Conservation (phyloP, 306 rosid genomes). For the Lotus japonicus region DNA sequence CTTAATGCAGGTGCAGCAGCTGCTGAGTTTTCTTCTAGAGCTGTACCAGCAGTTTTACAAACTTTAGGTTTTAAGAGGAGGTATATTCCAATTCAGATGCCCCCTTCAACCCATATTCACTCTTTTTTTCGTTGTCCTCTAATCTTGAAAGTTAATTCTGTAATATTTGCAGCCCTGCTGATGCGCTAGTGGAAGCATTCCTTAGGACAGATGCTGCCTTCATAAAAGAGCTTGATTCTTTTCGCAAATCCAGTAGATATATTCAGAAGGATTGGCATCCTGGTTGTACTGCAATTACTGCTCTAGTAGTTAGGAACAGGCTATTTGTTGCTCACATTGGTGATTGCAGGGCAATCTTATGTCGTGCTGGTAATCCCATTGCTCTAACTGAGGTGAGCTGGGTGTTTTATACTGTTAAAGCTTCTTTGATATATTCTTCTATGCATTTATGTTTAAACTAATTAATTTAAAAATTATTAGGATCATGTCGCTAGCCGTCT, state of each 20-base stretch:
- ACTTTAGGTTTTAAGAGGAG: constrained; percentile 36
- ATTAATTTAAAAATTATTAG: constrained; percentile 30
- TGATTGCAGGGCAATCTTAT: constrained; percentile 82
- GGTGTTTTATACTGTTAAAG: not conserved
- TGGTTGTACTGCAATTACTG: constrained; percentile 80
- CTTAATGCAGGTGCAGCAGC: constrained; percentile 83
- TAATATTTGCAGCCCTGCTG: constrained; percentile 54
- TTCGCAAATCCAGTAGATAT: constrained; percentile 61
- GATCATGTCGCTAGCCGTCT: constrained; percentile 92
- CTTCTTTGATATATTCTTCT: not conserved
- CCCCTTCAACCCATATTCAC: not conserved
- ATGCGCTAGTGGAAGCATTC: constrained; percentile 66
- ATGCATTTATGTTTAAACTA: not conserved
- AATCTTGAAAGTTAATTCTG: not conserved
- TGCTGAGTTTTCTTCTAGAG: constrained; percentile 80
- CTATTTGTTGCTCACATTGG: constrained; percentile 85
- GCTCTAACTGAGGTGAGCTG: constrained; percentile 68
- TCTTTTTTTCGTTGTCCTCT: not conserved
- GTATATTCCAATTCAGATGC: constrained; percentile 29
- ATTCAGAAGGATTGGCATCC: constrained; percentile 85
- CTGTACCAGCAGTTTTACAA: constrained; percentile 69
- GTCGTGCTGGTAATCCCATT: constrained; percentile 69
- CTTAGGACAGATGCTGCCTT: constrained; percentile 72
- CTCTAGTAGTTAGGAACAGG: constrained; percentile 65
- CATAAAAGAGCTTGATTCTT: constrained; percentile 60